Percentiles rank a stretch among this genome's conserved stretches.
Evolutionary conservation across 352 stramenopile species (phyloP).

Genomic region (Phytophthora pini): DNA sequence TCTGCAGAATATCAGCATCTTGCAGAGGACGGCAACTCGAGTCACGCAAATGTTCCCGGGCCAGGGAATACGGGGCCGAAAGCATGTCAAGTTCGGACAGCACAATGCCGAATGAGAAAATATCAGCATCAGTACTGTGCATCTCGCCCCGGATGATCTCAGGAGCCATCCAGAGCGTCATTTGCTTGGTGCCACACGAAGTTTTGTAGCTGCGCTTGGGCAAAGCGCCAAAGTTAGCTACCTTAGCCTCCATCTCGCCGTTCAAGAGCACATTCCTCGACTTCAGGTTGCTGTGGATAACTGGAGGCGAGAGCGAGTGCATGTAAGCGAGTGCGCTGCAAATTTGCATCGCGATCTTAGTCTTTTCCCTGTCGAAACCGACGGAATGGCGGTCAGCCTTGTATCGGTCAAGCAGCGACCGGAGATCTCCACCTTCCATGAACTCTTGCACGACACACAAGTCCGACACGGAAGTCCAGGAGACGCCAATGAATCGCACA

Average conservation of each 20-base stretch:
- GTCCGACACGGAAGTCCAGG: conserved; percentile 45
- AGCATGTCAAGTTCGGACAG: conserved; percentile 71
- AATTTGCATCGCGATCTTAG: conserved; percentile 44
- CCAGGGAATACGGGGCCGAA: conserved; percentile 34
- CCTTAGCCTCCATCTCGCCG: conserved; percentile 30
- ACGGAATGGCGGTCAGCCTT: conserved; percentile 13
- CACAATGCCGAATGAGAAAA: conserved; percentile 86
- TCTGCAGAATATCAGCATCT: conserved; percentile 38
- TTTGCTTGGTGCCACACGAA: conserved; percentile 37
- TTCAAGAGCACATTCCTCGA: conserved; percentile 39
- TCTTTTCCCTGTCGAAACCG: conserved; percentile 47
- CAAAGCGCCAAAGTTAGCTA: conserved; percentile 49
- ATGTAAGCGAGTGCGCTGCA: conserved; percentile 39
- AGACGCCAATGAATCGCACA: conserved; percentile 56
- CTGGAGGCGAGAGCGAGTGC: conserved; percentile 31
- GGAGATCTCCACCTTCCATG: conserved; percentile 45
- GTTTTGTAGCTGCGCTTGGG: conserved; percentile 41
- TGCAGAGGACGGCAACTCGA: conserved; percentile 28
- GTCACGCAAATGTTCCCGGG: conserved; percentile 20
- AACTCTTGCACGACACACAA: conserved; percentile 50
- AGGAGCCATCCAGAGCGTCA: conserved; percentile 76
- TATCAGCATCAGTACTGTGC: conserved; percentile 73
- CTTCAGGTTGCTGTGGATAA: conserved; percentile 45
- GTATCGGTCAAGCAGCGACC: conserved; percentile 36
- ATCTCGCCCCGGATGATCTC: conserved; percentile 79